Conservation (phyloP, 2,329 filamentous ascomycete species). For the Colletotrichum gigasporum region DNA sequence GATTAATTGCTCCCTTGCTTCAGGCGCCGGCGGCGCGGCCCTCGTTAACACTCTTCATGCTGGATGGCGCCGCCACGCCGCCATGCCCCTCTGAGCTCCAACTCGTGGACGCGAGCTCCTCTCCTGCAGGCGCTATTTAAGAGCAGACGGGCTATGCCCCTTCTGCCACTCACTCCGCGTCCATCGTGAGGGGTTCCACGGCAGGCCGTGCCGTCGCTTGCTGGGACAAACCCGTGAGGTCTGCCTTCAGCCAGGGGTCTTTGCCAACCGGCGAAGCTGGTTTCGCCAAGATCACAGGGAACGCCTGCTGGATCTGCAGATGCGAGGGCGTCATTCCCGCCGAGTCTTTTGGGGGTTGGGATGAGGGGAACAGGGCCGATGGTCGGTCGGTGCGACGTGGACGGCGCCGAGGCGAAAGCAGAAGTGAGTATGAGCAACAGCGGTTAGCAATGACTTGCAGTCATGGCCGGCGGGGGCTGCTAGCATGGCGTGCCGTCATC, state of each 20-base stretch:
- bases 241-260: background rate
- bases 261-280: background rate
- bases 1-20: background rate
- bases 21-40: conserved; percentile 29
- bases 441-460: conserved; percentile 23
- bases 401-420: background rate
- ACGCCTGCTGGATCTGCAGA: conserved; percentile 18
- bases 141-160: conserved; percentile 1
- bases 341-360: background rate
- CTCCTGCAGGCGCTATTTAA: background rate
- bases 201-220: conserved; percentile 19
- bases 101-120: no score
- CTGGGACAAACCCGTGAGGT: conserved; percentile 9
- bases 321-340: background rate
- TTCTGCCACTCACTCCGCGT: conserved; percentile 9
- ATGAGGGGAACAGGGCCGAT: conserved; percentile 19
- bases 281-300: conserved; percentile 2
- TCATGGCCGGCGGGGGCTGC: background rate
- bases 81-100: background rate
- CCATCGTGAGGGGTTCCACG: conserved; percentile 10
- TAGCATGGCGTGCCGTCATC: conserved; percentile 22
- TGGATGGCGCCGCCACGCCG: conserved; percentile 1
- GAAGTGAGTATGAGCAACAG: background rate
- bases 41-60: conserved; percentile 10
- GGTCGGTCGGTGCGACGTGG: background rate